Base-by-base conservation (phyloP, 371 early-diverging fungal species). In the Phascolomyces articulosus region DNA sequence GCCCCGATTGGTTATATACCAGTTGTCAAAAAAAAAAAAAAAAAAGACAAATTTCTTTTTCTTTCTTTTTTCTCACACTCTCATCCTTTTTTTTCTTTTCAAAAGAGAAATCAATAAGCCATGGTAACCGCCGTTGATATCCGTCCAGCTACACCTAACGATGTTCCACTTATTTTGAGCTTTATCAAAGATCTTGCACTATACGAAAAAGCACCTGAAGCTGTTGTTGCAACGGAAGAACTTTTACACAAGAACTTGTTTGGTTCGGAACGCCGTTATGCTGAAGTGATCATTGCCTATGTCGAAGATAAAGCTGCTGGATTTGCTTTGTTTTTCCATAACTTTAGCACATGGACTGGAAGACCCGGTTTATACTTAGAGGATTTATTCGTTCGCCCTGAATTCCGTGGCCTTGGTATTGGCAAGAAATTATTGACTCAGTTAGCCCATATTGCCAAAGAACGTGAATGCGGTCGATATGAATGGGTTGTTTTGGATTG, bases 401-500 rank as follows among this genome's bases (percentile, higher is more conserved):
- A 88, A 51, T 89, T 70, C 57, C 84, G 95, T n/a, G 89, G 87
- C 0, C 64, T 75, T 40, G 90, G 92, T 15, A 74, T 93, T n/a
- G 95, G 95, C 10, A 89, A 85, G 70, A 66, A 71, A 4, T 75
- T 95, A 38, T 71, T 95, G 70, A 79, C 73, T 28, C 85, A 91
- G 38, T 73, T 95, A n/a, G 93, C 91, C 21, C 64, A 65, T 1
- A 73, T 88, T 21, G 92, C 91, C 2, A 79, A 76, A 44, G 80
- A 86, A 54, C 79, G 86, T 62, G 81, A 87, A 23, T 92, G 91
- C 41, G 90, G 87, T 23, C 81, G 94, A 9, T 78, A 91, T 68
- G 94, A 93, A 72, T 95, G 95, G 95, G 80, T 80, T 0, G 91
- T 91, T 2, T 67, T 91, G 31, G 88, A 91, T 58, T 93, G 94